Percentiles rank a stretch among this genome's conserved stretches.
phyloP scores from a whole-genome alignment of 441 rosid species.

The Rhodomyrtus psidioides region DNA sequence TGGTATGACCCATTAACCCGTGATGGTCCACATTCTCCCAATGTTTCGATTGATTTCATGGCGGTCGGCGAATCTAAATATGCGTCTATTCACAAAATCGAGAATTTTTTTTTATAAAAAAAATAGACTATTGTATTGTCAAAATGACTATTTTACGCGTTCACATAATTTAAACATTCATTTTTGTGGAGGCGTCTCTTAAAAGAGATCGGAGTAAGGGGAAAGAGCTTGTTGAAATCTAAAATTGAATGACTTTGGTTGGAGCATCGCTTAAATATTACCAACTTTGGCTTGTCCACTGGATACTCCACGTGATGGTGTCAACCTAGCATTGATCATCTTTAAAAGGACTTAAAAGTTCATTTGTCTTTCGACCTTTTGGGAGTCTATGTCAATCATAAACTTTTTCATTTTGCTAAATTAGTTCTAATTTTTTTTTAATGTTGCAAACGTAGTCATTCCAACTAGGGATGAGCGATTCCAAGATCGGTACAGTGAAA shows the following conservation, averaged over 20 bases:
- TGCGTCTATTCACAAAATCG: background rate
- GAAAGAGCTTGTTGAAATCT: background rate
- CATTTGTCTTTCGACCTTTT: background rate
- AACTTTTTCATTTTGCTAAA: accelerated
- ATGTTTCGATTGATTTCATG: background rate
- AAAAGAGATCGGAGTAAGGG: background rate
- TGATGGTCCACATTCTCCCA: too few relatives aligned
- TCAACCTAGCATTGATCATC: background rate
- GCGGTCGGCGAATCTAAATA: background rate
- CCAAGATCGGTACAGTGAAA: too few relatives aligned
- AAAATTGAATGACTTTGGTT: background rate
- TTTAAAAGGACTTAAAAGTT: background rate
- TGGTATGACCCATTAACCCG: too few relatives aligned
- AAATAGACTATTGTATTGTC: accelerated
- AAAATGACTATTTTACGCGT: accelerated
- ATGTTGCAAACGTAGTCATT: background rate
- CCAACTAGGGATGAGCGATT: too few relatives aligned
- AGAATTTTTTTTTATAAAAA: background rate
- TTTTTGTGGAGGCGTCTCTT: background rate
- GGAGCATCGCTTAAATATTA: background rate
- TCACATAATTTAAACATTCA: background rate
- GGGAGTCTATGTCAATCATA: background rate
- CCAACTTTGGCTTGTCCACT: background rate
- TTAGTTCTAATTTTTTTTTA: accelerated
- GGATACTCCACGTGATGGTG: background rate